phyloP scores from a whole-genome alignment of 257 asterid genomes.

The Przewalskia tangutica region DNA sequence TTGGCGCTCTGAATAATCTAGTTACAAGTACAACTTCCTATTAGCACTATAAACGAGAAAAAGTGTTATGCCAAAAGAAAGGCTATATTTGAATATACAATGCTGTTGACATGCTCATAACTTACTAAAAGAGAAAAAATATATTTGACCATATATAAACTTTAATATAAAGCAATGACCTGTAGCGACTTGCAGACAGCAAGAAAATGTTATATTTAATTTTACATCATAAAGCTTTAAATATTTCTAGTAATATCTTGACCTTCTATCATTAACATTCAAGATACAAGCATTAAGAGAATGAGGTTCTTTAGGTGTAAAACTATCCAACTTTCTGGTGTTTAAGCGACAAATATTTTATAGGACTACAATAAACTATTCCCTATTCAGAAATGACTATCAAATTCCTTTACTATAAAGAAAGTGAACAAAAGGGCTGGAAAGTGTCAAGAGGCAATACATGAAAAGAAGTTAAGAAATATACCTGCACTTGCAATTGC shows the following conservation, averaged over 20 bases:
- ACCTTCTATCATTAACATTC: neutral
- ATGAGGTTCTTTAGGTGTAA: neutral
- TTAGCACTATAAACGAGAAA: neutral
- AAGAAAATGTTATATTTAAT: neutral
- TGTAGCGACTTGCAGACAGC: neutral
- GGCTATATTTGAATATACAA: neutral
- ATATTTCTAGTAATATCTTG: neutral
- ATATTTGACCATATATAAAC: neutral
- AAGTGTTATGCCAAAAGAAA: neutral
- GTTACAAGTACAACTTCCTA: neutral
- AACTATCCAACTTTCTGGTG: neutral
- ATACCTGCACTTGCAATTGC: slow-evolving; percentile 79
- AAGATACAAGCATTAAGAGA: neutral
- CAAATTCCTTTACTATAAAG: neutral
- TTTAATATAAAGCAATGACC: neutral
- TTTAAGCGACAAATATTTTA: neutral
- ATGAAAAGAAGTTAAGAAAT: neutral
- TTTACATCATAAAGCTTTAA: neutral
- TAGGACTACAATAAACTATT: neutral
- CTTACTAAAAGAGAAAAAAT: neutral
- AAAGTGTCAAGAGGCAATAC: neutral
- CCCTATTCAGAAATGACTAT: neutral
- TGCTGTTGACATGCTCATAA: neutral
- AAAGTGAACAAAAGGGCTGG: neutral
- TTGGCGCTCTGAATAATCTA: neutral